Conservation (phyloP, 176 grass and related monocot species). For the Saccharum spontaneum region DNA sequence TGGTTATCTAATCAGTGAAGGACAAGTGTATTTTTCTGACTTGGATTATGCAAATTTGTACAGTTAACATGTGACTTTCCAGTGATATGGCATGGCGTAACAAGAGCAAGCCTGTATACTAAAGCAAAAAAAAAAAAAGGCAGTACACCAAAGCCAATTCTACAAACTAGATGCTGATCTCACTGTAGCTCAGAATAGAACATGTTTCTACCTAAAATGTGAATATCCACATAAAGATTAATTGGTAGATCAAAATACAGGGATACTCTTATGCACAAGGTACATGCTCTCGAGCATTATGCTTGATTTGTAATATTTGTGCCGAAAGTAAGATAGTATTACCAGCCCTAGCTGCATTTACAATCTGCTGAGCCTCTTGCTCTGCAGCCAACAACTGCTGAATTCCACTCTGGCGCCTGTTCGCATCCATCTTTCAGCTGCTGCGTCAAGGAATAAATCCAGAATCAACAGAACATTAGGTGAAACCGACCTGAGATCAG, state of each 20-base stretch:
- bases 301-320: neutral
- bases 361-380: constrained; percentile 89
- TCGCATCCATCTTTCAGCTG: constrained; percentile 60
- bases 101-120: neutral
- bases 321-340: constrained; percentile 5
- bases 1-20: neutral
- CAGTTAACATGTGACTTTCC: neutral
- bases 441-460: neutral
- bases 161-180: constrained; percentile 3
- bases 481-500: neutral
- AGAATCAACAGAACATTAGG: neutral
- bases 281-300: neutral
- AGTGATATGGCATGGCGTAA: neutral
- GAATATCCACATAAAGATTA: neutral
- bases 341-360: constrained; percentile 74
- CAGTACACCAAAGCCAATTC: neutral
- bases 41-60: neutral
- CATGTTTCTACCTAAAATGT: neutral
- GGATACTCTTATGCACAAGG: neutral
- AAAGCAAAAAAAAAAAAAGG: neutral
- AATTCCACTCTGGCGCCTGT: constrained; percentile 77
- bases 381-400: constrained; percentile 91
- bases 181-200: neutral
- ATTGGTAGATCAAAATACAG: neutral
- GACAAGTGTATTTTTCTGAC: neutral